Evolutionary conservation across 2,329 filamentous ascomycete species (phyloP), one percentile per base, ranked within the genome.

Genomic region (Ophiocordyceps camponoti-rufipedis): DNA sequence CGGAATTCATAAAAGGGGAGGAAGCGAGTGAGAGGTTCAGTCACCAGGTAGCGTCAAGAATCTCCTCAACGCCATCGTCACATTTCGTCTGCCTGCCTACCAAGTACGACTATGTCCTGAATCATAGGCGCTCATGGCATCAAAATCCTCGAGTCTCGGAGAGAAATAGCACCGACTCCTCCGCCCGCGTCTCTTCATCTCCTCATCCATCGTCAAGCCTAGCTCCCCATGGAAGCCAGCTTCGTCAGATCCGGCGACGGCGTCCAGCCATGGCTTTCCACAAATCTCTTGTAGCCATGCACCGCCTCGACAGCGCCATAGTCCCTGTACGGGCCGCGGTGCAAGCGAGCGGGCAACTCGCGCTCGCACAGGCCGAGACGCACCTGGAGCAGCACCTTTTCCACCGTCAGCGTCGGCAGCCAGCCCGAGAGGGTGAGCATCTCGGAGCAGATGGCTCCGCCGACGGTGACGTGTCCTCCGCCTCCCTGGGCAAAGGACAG

Each of bases 381-480:
- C 23, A 95, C 79, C 58, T 93, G 84, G 28, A 94, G 59, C 13
- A 95, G 64, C 3, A 94, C 78, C 44, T 77, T 81, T 57, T 94
- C 87, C 51, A 94, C 78, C 16, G 74, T 78, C 44, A 71, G 75
- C 1, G 74, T 78, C 0, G 82, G 78, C 19, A 71, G 78, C 88
- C 88, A 95, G 28, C 87, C 88, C 7, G 76, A 75, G 58, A 80
- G 86, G 1, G 87, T 94, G 49, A 94, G 69, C 5, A 91, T 69
- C 60, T 91, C 80, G 77, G 93, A 88, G 59, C 75, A 78, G 63
- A 95, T 75, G 1, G 87, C 84, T 1, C 88, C 88, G 23, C 88
- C 88, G 1, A 70, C 65, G 0, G 88, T 94, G 48, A 95, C 80
- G 58, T 94, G 85, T 0, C 87, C 87, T 23, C 88, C 88, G 18